These are phyloP conservation scores for Arabidopsis hybrid DNA, from an alignment of 441 rosid species.

Conservation along the genomic window DNA sequence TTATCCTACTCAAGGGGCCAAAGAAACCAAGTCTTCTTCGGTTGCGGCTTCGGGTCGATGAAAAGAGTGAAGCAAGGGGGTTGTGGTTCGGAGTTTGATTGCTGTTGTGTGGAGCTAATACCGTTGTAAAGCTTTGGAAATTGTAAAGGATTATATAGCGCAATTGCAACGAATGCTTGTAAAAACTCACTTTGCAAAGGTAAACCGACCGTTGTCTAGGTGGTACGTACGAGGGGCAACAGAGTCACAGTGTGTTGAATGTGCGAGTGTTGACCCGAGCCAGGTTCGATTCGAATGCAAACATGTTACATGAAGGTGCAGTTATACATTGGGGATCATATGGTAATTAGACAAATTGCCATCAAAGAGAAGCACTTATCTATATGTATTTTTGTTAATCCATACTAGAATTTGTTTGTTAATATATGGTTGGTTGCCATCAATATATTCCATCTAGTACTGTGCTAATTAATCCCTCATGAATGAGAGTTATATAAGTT, in stretches of 20 bases:
- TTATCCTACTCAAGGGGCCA: neutral
- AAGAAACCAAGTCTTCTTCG: neutral
- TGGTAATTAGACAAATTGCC: neutral
- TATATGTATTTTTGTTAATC: too few relatives aligned
- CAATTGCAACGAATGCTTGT: conserved; percentile 36
- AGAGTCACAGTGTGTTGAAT: neutral
- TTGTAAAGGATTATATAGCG: conserved; percentile 27
- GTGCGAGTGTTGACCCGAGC: conserved; percentile 2
- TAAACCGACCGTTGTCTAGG: neutral
- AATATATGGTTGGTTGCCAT: too few relatives aligned
- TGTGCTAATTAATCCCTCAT: too few relatives aligned
- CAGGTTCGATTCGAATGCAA: neutral
- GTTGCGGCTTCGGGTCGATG: conserved; percentile 10
- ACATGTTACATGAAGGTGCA: neutral
- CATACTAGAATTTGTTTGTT: too few relatives aligned
- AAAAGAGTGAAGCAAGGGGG: conserved; percentile 3
- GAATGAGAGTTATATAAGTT: too few relatives aligned
- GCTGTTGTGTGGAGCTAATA: conserved; percentile 26
- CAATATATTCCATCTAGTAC: too few relatives aligned
- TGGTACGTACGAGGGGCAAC: neutral
- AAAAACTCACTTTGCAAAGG: conserved; percentile 21
- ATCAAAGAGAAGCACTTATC: too few relatives aligned
- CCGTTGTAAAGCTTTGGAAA: conserved; percentile 29
- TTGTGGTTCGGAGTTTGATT: conserved; percentile 26
- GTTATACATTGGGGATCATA: neutral